Base-by-base conservation (phyloP, 2,329 filamentous ascomycete species). In the Trichoderma brevicompactum region DNA sequence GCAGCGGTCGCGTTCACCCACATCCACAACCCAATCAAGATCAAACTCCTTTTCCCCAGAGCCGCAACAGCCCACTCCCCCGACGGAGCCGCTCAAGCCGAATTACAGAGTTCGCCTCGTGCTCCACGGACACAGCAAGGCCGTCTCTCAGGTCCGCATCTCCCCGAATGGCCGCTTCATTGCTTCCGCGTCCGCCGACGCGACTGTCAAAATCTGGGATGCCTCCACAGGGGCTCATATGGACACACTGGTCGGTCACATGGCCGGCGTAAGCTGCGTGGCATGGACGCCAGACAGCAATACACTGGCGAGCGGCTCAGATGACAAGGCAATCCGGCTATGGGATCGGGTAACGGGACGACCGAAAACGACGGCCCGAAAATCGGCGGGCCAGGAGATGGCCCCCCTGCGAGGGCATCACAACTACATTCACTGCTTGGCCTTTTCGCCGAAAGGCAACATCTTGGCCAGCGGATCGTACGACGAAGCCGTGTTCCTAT, bases 391-490 rank as follows among this genome's bases (percentile, higher is more conserved):
- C 0, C 73, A 79, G 73, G 81, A 82, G 34, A 80, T 81, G 70
- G 80, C 81, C 2, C 85, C 87, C 5, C 82, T 98, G 69, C 83
- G 91, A 28, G 94, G 95, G 2, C 95, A 99, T 73, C 93, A 97
- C 77, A 98, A 96, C 78, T 98, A 98, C 77, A 89, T 99, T 38
- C 97, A 96, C 78, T 92, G 90, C 58, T 82, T 99, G 40, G 93
- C 94, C 6, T 98, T 98, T 77, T 94, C 92, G n/a, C 95, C 95
- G 1, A 98, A 97, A 77, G 95, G 95, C 28, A 99, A 99, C 74
- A 97, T 98, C 74, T 85, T 99, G 40, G 95, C 94, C 15, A 96
- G 92, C 70, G 95, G 95, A 12, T 96, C 92, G 69, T 98, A 97
- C 78, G 95, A 99, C 71, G 95, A 99, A 80, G 95, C 95, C 5